Evolutionary conservation across 441 rosid species (phyloP), one percentile per base, ranked within the genome.

Genomic region (Euphorbia corollata): DNA sequence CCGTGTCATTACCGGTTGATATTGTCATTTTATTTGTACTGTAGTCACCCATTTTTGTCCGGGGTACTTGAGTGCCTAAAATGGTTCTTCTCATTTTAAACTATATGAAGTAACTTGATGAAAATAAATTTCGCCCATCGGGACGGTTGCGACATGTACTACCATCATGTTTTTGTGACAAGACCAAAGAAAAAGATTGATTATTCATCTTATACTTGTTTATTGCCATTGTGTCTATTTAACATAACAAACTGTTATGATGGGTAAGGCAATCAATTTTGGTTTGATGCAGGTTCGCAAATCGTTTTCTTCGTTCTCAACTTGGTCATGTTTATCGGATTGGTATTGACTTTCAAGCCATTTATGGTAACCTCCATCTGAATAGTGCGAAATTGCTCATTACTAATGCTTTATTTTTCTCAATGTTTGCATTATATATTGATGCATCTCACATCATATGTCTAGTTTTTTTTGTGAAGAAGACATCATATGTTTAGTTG

Each of bases 271-370:
- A 13, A 50, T 24, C 45, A n/a, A 19, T n/a, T 66, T 16, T 67
- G 19, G 16, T 61, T 59, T 36, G 22, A 66, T 69, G 72, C 79
- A 82, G 86, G 84, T 47, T 84, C 80, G 72, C 80, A 77, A 55
- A 64, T 80, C 68, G 81, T 83, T 38, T 83, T 83, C 70, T 80
- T 83, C 59, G 63, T 27, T 15, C 68, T 83, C 36, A 83, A 78
- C 63, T 30, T 77, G 74, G 22, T 80, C 67, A 68, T 60, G 67
- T 62, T 80, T 22, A 43, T 80, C 1, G 86, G 77, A 5, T 62
- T 83, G 81, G 16, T 83, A 10, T 68, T 80, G 59, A 78, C 84
- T 24, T 78, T 83, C 79, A 80, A 78, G 76, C 84, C 86, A 64
- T 83, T 83, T 69, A 72, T 83, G 53, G 81, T 80, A 39, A 27